A percentile compares a stretch with the other conserved stretches of the same genome.
phyloP scores from a whole-genome alignment of 495 filamentous ascomycete species.

The Xylaria flabelliformis region DNA sequence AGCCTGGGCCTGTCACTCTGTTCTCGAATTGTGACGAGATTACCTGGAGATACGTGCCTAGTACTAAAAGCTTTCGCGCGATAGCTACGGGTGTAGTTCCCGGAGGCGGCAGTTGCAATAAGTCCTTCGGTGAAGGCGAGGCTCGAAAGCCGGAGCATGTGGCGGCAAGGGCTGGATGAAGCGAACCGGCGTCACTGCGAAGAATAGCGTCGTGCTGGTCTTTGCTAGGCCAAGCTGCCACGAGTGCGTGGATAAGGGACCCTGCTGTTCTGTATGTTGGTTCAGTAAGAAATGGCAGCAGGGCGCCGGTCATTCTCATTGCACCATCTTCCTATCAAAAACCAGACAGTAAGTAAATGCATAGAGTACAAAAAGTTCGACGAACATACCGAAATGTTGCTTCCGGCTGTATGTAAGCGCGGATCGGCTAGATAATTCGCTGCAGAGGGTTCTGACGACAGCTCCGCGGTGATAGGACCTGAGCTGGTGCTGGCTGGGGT shows the following conservation, averaged over 20 bases:
- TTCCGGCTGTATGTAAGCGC: neutral
- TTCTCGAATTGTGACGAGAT: constrained; percentile 35
- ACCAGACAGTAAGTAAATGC: neutral
- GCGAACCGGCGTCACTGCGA: constrained; percentile 34
- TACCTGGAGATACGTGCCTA: constrained; percentile 51
- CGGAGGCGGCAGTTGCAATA: constrained; percentile 46
- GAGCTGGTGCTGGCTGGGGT: neutral
- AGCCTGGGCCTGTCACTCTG: constrained; percentile 26
- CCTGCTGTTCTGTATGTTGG: constrained; percentile 30
- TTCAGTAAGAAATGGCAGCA: constrained; percentile 18
- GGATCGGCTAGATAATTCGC: neutral
- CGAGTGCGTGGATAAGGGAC: constrained; percentile 35
- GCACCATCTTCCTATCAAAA: neutral
- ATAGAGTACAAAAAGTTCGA: neutral
- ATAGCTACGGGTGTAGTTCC: constrained; percentile 53
- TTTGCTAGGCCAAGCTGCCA: constrained; percentile 49
- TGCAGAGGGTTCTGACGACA: neutral
- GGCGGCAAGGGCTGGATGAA: constrained; percentile 39
- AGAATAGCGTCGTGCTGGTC: constrained; percentile 46
- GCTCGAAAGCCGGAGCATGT: constrained; percentile 33
- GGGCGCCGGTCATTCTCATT: neutral
- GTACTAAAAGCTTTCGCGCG: constrained; percentile 53
- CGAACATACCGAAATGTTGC: neutral
- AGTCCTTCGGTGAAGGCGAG: constrained; percentile 34
- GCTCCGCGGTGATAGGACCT: neutral